These are phyloP conservation scores for Phragmites australis DNA, from an alignment of 176 grass and related monocot genomes.

Conservation along the genomic window DNA sequence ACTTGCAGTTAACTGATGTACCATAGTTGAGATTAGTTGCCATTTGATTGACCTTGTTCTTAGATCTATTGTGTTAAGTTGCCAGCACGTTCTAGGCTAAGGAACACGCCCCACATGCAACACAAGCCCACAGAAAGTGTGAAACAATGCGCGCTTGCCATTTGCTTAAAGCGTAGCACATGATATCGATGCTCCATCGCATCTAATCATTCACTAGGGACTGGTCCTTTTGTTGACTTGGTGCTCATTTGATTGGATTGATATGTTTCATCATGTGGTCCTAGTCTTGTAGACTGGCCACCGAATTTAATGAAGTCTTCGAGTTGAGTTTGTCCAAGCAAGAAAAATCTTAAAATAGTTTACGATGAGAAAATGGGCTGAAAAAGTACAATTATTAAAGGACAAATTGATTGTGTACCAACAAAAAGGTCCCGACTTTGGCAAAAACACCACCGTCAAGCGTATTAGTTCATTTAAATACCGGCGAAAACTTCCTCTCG, in stretches of 20 bases:
- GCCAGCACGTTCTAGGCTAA: neutral
- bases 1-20: too few relatives aligned
- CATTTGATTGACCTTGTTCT: neutral
- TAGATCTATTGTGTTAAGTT: neutral
- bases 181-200: constrained; percentile 10
- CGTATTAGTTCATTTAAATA: too few relatives aligned
- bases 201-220: neutral
- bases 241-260: neutral
- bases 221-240: neutral
- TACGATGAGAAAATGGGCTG: neutral
- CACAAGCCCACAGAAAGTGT: neutral
- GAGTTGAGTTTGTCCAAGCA: too few relatives aligned
- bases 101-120: neutral
- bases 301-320: neutral
- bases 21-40: too few relatives aligned
- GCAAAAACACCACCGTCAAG: too few relatives aligned
- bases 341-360: neutral
- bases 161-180: neutral
- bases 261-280: neutral
- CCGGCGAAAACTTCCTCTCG: too few relatives aligned
- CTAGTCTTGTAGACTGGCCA: neutral
- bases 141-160: neutral
- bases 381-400: neutral
- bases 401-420: too few relatives aligned
- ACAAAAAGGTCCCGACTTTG: too few relatives aligned